Evolutionary conservation across 768 basidiomycete species (phyloP).

Genomic region (Trametes villosa): DNA sequence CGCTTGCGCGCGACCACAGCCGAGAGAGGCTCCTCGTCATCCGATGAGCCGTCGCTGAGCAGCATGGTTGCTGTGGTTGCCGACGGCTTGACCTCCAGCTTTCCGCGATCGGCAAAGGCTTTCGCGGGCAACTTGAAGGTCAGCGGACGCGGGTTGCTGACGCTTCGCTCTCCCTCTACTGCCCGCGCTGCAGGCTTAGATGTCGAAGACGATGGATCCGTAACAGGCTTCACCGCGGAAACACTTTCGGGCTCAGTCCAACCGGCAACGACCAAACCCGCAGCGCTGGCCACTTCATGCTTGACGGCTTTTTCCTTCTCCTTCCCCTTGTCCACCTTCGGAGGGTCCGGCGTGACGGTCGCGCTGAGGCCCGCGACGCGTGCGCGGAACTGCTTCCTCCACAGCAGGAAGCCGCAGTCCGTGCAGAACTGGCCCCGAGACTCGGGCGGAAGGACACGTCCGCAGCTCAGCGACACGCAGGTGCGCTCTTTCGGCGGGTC

Average conservation of each 20-base stretch:
- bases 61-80: background rate
- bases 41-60: background rate
- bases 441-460: background rate
- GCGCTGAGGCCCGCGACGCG: conserved; percentile 8
- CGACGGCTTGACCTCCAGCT: no score
- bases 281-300: background rate
- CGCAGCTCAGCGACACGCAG: conserved; percentile 6
- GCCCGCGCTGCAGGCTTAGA: no score
- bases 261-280: background rate
- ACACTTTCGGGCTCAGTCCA: no score
- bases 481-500: background rate
- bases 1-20: background rate
- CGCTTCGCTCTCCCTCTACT: background rate
- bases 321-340: background rate
- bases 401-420: conserved; percentile 16
- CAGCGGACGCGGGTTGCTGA: background rate
- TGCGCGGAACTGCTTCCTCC: conserved; percentile 20
- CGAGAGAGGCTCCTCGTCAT: conserved; percentile 2
- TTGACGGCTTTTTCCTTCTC: background rate
- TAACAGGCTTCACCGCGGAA: no score
- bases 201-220: no score
- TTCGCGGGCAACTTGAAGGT: background rate
- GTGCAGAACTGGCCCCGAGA: conserved; percentile 2
- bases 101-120: background rate
- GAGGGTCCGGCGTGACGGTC: background rate